A percentile compares a stretch with the other conserved stretches of the same genome.
These are phyloP conservation scores for Cephalotrichum gorgonifer DNA, from an alignment of 2,329 filamentous ascomycete species.

Conservation along the genomic window DNA sequence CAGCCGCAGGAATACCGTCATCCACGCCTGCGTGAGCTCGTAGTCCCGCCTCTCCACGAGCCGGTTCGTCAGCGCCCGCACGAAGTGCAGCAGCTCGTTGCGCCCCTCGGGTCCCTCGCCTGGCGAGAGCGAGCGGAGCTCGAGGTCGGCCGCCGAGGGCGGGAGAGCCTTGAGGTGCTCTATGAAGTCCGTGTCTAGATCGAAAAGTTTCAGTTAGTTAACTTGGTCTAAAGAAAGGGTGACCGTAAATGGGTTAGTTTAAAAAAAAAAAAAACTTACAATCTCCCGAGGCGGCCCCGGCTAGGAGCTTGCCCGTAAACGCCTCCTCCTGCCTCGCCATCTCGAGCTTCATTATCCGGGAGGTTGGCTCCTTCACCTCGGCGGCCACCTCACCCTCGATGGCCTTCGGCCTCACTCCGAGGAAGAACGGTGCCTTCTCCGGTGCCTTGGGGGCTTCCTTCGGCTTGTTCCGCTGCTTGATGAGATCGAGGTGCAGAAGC, in stretches of 20 bases:
- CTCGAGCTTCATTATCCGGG: constrained; percentile 61
- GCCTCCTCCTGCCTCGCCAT: constrained; percentile 41
- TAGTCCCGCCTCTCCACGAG: constrained; percentile 68
- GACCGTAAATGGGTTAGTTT: neutral
- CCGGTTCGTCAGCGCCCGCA: constrained; percentile 65
- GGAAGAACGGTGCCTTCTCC: constrained; percentile 92
- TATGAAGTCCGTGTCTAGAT: constrained; percentile 54
- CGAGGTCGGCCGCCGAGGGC: constrained; percentile 79
- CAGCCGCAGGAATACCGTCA: constrained; percentile 81
- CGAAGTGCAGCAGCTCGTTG: constrained; percentile 70
- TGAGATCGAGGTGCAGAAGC: constrained; percentile 80
- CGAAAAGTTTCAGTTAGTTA: constrained; percentile 10
- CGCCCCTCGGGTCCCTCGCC: constrained; percentile 30
- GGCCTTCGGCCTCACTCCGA: constrained; percentile 27
- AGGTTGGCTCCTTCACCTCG: constrained; percentile 32
- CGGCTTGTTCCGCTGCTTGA: constrained; percentile 89
- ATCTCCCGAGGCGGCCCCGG: constrained; percentile 42
- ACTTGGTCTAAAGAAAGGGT: neutral
- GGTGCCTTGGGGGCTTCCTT: constrained; percentile 84
- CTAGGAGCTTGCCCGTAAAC: constrained; percentile 47
- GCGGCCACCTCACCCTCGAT: constrained; percentile 18
- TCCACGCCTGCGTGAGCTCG: constrained; percentile 93
- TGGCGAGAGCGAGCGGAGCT: constrained; percentile 67
- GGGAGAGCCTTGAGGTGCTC: constrained; percentile 70
- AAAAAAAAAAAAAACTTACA: constrained; percentile 53